These are phyloP conservation scores for Russula foetens DNA, from an alignment of 768 basidiomycete genomes.

Conservation along the genomic window DNA sequence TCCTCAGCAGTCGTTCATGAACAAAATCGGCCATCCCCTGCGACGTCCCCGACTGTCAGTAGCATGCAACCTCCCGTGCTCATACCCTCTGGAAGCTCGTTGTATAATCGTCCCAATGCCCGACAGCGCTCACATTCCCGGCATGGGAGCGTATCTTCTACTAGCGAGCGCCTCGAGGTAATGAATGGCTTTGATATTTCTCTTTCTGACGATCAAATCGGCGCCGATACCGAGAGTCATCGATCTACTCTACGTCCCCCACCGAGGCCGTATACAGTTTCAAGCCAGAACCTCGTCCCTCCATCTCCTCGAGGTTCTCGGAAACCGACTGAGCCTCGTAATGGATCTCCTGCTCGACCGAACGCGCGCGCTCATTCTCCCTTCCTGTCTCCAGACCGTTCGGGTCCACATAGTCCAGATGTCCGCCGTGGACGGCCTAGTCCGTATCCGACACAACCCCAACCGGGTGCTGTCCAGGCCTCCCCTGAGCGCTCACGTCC, in stretches of 20 bases:
- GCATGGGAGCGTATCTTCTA: conserved; percentile 64
- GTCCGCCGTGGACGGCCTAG: conserved; percentile 12
- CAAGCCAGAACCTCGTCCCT: conserved; percentile 26
- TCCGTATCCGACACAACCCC: background rate
- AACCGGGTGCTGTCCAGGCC: conserved; percentile 17
- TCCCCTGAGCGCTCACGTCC: conserved; percentile 22
- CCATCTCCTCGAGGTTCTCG: conserved; percentile 14
- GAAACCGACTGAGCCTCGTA: conserved; percentile 12
- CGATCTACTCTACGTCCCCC: conserved; percentile 37
- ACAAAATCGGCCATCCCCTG: conserved; percentile 29
- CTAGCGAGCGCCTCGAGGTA: conserved; percentile 50
- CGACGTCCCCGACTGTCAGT: conserved; percentile 33
- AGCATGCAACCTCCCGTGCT: conserved; percentile 50
- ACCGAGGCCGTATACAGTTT: conserved; percentile 29
- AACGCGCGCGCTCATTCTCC: conserved; percentile 15
- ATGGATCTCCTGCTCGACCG: conserved; percentile 16
- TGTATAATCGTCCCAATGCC: conserved; percentile 40
- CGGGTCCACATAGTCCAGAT: conserved; percentile 10
- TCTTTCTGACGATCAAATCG: conserved; percentile 50
- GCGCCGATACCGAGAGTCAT: conserved; percentile 42
- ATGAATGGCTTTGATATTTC: conserved; percentile 63
- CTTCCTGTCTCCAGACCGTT: conserved; percentile 19
- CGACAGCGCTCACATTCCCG: conserved; percentile 32
- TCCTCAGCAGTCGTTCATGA: conserved; percentile 55
- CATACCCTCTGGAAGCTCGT: conserved; percentile 30